phyloP scores from a whole-genome alignment of 495 filamentous ascomycete genomes.

The Lasiosphaeria hispida region DNA sequence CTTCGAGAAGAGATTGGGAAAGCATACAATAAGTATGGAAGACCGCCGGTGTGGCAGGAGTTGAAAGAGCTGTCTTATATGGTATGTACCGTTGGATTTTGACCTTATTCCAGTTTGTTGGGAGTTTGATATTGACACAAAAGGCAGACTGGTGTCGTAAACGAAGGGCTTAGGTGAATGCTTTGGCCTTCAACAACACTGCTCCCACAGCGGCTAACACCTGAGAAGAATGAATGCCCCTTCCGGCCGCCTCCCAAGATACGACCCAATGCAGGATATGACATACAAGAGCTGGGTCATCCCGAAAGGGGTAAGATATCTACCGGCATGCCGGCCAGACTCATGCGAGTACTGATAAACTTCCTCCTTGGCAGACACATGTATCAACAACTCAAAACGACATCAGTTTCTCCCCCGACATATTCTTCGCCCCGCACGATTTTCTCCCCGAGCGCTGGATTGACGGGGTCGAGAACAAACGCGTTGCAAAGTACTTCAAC shows the following conservation, averaged over 20 bases:
- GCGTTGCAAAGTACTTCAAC: conserved; percentile 39
- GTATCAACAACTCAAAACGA: conserved; percentile 18
- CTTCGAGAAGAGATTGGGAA: conserved; percentile 30
- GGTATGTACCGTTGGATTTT: background rate
- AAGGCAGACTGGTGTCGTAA: conserved; percentile 7
- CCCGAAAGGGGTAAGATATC: conserved; percentile 22
- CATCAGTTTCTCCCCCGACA: conserved; percentile 37
- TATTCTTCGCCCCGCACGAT: conserved; percentile 38
- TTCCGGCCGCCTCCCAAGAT: conserved; percentile 12
- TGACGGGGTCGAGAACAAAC: conserved; percentile 26
- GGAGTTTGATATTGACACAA: background rate
- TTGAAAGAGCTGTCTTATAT: conserved; percentile 31
- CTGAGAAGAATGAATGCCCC: background rate
- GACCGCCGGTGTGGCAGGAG: conserved; percentile 18
- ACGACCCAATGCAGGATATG: conserved; percentile 13
- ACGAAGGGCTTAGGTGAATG: conserved; percentile 9
- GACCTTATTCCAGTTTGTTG: background rate
- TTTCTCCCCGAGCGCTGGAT: conserved; percentile 52
- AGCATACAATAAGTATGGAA: conserved; percentile 18
- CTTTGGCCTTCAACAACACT: background rate
- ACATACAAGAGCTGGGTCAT: conserved; percentile 34
- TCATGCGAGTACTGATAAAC: too few relatives aligned
- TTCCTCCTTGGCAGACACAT: conserved; percentile 2
- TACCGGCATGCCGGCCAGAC: too few relatives aligned
- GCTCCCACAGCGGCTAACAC: background rate